phyloP scores from a whole-genome alignment of 148 eudicot genomes.

The Vaccinium darrowii region DNA sequence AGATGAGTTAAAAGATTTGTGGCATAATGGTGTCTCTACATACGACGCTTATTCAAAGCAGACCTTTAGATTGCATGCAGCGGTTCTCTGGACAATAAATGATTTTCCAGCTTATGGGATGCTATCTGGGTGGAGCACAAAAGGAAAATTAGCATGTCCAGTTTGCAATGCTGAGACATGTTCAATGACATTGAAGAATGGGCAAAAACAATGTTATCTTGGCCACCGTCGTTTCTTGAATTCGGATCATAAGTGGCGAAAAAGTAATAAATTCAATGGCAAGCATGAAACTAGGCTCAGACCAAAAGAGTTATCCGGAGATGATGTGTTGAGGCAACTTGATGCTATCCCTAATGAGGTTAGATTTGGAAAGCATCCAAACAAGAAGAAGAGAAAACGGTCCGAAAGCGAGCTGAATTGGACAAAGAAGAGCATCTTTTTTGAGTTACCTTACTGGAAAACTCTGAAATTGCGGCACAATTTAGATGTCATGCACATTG shows the following conservation, averaged over 20 bases:
- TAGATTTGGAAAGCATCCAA: not conserved
- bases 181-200: not conserved
- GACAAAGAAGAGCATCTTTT: not conserved
- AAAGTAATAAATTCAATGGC: not conserved
- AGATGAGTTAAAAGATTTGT: slow-evolving; percentile 12
- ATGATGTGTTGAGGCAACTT: not conserved
- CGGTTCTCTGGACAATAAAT: not conserved
- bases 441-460: not conserved
- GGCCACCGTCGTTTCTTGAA: slow-evolving; percentile 5
- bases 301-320: not conserved
- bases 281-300: not conserved
- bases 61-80: not conserved
- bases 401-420: not conserved
- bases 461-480: not conserved
- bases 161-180: not conserved
- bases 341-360: not conserved
- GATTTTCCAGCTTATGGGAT: not conserved
- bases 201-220: slow-evolving; percentile 1
- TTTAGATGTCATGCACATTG: slow-evolving; percentile 5
- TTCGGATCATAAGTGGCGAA: not conserved
- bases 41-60: not conserved
- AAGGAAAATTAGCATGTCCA: slow-evolving; percentile 14
- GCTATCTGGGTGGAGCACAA: not conserved
- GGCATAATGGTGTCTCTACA: not conserved
- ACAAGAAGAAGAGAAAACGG: not conserved